Percentiles rank a stretch among this genome's conserved stretches.
Conservation (phyloP, 2,329 filamentous ascomycete genomes). For the Emericellopsis cladophorae region DNA sequence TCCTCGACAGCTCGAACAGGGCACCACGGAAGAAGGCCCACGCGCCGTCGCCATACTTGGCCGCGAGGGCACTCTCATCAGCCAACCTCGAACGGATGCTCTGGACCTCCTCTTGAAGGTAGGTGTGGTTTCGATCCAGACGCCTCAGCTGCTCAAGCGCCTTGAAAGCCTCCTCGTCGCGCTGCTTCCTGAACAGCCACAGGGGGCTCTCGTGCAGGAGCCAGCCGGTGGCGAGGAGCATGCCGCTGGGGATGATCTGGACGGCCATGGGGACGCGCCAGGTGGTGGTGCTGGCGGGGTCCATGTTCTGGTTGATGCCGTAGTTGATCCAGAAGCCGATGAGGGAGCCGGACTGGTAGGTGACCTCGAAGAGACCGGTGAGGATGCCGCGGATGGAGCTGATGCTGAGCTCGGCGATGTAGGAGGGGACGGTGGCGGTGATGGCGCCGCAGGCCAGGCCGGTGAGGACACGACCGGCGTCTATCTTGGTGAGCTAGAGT, state of each 20-base stretch:
- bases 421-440: constrained; percentile 47
- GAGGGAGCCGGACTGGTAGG: constrained; percentile 37
- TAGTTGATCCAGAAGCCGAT: constrained; percentile 41
- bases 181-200: constrained; percentile 21
- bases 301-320: constrained; percentile 26
- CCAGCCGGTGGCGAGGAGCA: constrained; percentile 29
- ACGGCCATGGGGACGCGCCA: constrained; percentile 37
- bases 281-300: constrained; percentile 15
- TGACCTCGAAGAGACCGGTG: constrained; percentile 38
- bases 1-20: constrained; percentile 18
- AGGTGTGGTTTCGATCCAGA: constrained; percentile 24
- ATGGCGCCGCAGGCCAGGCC: constrained; percentile 45
- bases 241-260: constrained; percentile 29
- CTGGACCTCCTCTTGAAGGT: constrained; percentile 33
- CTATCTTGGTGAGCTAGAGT: constrained; percentile 16
- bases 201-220: constrained; percentile 29
- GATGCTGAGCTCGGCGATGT: constrained; percentile 50
- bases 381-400: constrained; percentile 44
- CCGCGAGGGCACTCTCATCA: constrained; percentile 19
- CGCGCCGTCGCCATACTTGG: constrained; percentile 16
- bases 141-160: constrained; percentile 25
- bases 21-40: constrained; percentile 21
- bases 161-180: constrained; percentile 17
- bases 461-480: constrained; percentile 43
- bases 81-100: constrained; percentile 25